These are phyloP conservation scores for Trichoderma oligosporum DNA, from an alignment of 2,329 filamentous ascomycete species.

Conservation along the genomic window DNA sequence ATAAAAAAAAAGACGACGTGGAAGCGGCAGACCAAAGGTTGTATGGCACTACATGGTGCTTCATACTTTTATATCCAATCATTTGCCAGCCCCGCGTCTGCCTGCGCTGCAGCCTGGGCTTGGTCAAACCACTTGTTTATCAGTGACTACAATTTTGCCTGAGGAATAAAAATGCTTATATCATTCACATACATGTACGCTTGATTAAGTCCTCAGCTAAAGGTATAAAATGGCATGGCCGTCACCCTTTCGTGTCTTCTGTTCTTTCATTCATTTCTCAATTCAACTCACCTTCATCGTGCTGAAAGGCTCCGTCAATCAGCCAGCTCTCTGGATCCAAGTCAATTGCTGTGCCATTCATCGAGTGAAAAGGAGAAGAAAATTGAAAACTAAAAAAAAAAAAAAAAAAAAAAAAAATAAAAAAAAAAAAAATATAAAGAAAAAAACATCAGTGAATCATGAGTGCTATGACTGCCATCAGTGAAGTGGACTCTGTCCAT, in stretches of 20 bases:
- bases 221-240: neutral
- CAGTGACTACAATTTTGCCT: too few relatives aligned
- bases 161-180: neutral
- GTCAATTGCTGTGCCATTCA: neutral
- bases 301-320: conserved; percentile 17
- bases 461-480: neutral
- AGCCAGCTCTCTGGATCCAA: conserved; percentile 18
- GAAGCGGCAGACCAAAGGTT: neutral
- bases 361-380: neutral
- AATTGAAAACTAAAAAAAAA: too few relatives aligned
- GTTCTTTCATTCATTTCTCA: neutral
- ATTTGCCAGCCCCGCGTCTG: conserved; percentile 12
- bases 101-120: conserved; percentile 6
- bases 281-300: neutral
- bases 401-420: conserved; percentile 15
- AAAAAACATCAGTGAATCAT: neutral
- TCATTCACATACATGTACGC: neutral
- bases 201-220: neutral
- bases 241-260: neutral
- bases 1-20: neutral
- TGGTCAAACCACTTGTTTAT: too few relatives aligned
- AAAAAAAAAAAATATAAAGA: too few relatives aligned
- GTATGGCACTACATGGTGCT: too few relatives aligned
- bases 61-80: neutral
- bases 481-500: conserved; percentile 38